phyloP scores from a whole-genome alignment of 2,329 filamentous ascomycete species.

The Verticillium longisporum region DNA sequence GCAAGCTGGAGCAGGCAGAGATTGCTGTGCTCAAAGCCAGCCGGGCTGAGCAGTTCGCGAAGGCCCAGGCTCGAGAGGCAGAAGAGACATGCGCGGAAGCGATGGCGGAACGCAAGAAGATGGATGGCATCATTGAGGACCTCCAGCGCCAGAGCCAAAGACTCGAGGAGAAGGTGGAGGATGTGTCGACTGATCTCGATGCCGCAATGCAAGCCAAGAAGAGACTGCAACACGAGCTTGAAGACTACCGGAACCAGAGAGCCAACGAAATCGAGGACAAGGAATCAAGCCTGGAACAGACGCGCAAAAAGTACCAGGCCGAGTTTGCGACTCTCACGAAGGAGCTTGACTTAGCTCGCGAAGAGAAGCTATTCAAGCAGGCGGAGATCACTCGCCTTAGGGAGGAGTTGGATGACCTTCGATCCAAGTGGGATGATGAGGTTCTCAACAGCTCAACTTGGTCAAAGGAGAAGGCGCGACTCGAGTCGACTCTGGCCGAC shows the following conservation, averaged over 20 bases:
- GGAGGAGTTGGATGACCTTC: constrained; percentile 92
- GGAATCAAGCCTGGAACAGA: constrained; percentile 92
- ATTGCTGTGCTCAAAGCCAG: constrained; percentile 89
- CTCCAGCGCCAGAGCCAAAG: constrained; percentile 83
- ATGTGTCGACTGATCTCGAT: constrained; percentile 83
- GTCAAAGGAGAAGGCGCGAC: constrained; percentile 92
- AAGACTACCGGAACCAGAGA: constrained; percentile 91
- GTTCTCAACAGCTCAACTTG: constrained; percentile 96
- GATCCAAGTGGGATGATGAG: constrained; percentile 97
- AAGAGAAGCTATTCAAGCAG: constrained; percentile 80
- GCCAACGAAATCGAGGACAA: constrained; percentile 97
- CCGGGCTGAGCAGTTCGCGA: constrained; percentile 90
- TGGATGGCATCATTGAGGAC: constrained; percentile 82
- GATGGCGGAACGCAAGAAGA: constrained; percentile 86
- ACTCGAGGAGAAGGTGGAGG: constrained; percentile 85
- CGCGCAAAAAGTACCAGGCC: constrained; percentile 91
- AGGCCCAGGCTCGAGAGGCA: constrained; percentile 79
- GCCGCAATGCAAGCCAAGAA: constrained; percentile 84
- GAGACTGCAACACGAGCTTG: constrained; percentile 90
- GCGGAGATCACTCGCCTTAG: constrained; percentile 80
- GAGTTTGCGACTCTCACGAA: constrained; percentile 86
- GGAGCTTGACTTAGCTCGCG: constrained; percentile 87
- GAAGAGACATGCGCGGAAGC: constrained; percentile 87
- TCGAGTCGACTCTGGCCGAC: constrained; percentile 85
- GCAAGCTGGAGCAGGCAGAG: constrained; percentile 93